These are phyloP conservation scores for Salix arbutifolia DNA, from an alignment of 345 rosid genomes.

Conservation along the genomic window DNA sequence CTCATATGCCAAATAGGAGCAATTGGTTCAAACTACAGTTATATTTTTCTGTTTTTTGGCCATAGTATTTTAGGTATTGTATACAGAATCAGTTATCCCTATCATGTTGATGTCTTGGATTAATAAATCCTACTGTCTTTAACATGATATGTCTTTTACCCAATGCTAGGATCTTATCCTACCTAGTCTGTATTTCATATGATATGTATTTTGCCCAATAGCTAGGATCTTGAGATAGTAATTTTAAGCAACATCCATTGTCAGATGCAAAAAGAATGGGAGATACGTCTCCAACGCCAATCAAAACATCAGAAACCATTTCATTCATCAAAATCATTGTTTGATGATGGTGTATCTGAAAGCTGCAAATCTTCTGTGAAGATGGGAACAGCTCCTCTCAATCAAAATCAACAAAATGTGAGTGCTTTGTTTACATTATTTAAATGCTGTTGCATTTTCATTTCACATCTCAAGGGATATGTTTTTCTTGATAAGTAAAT, in stretches of 20 bases:
- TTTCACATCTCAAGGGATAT: background rate
- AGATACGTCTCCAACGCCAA: background rate
- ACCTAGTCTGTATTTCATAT: no score
- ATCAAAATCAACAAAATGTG: background rate
- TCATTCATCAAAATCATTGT: background rate
- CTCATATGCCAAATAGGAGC: no score
- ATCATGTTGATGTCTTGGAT: no score
- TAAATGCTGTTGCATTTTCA: background rate
- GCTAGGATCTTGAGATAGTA: no score
- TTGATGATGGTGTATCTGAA: background rate
- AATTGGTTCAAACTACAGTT: no score
- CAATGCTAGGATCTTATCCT: no score
- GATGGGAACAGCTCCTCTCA: background rate
- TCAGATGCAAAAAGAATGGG: background rate
- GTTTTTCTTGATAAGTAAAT: background rate
- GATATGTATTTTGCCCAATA: no score
- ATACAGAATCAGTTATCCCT: no score
- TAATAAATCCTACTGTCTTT: no score
- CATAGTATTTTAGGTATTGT: no score
- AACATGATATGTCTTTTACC: no score
- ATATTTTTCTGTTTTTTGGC: no score
- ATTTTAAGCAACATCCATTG: background rate
- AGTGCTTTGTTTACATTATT: background rate
- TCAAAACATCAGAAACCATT: background rate
- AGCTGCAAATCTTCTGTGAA: background rate